Percentiles rank a stretch among this genome's conserved stretches.
Evolutionary conservation across 2,329 filamentous ascomycete genomes (phyloP).

Genomic region (Monosporascus sp.): DNA sequence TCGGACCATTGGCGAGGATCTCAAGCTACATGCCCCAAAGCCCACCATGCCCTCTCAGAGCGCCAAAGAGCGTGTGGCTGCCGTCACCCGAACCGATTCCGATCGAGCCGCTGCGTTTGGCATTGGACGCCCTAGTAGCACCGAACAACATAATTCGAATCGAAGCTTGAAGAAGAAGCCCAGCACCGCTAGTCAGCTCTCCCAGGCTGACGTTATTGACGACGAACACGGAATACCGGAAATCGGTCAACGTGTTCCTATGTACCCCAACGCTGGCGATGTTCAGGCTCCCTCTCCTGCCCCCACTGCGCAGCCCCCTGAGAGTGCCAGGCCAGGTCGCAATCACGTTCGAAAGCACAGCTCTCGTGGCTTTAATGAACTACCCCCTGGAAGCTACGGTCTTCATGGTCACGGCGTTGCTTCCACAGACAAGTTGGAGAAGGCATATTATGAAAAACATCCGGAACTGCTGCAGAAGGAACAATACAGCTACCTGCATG

Average conservation of each 20-base stretch:
- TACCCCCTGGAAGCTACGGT: slow-evolving; percentile 86
- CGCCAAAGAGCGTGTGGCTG: slow-evolving; percentile 76
- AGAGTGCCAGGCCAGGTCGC: slow-evolving; percentile 31
- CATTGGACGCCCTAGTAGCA: slow-evolving; percentile 61
- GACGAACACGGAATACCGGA: slow-evolving; percentile 88
- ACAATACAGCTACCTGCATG: slow-evolving; percentile 50
- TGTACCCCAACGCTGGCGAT: slow-evolving; percentile 88
- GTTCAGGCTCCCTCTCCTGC: slow-evolving; percentile 90
- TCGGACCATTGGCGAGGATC: slow-evolving; percentile 69
- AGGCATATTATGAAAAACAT: slow-evolving; percentile 89
- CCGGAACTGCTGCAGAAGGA: slow-evolving; percentile 77
- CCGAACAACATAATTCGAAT: slow-evolving; percentile 44
- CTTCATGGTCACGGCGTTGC: slow-evolving; percentile 80
- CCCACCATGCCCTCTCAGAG: slow-evolving; percentile 76
- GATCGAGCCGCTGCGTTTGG: slow-evolving; percentile 78
- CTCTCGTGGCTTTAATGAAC: slow-evolving; percentile 59
- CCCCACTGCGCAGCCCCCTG: slow-evolving; percentile 37
- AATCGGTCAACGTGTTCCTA: slow-evolving; percentile 87
- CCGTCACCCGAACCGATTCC: slow-evolving; percentile 89
- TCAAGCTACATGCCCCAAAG: slow-evolving; percentile 84
- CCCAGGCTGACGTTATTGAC: slow-evolving; percentile 47
- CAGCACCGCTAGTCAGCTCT: slow-evolving; percentile 48
- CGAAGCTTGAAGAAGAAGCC: slow-evolving; percentile 57
- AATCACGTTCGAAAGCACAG: slow-evolving; percentile 69
- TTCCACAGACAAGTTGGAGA: slow-evolving; percentile 76